Evolutionary conservation across 169 alveolate genomes (phyloP), one percentile per base, ranked within the genome.

Genomic region (Plasmodium sp.): DNA sequence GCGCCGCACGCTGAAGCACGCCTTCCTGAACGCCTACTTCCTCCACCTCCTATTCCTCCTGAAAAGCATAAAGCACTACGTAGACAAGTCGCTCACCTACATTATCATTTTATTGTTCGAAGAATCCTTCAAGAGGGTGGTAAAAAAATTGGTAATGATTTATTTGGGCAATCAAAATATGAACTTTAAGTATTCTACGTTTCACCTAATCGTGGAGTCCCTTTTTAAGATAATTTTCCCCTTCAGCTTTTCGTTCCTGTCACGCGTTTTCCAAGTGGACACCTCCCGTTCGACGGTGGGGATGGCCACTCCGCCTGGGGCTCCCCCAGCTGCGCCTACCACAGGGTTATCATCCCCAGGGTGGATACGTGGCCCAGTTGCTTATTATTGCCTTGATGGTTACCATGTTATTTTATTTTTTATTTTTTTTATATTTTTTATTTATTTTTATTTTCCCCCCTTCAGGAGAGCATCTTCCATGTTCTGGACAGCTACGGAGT

Each of bases 11-110:
- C 54, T 71, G 9, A 67, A 92, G 45, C 54, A 92, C 75, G n/a
- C 92, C 1, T 92, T 92, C 83, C 83, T 92, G 82, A 58, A 48
- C 43, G 12, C 95, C 16, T 92, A 92, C 75, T 92, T 92, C 83
- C 75, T 45, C 77, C 81, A 92, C 51, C 51, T 92, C 39, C 45
- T 82, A n/a, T 92, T 92, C 56, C n/a, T 92, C 10, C 83, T 92
- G 51, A 92, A 72, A 81, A 81, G 39, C 62, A 92, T 92, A 9
- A 92, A 92, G 83, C 56, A 36, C 16, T 92, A 92, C 77, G 79
- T 92, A 48, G 95, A 92, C 43, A 81, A 71, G 71, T 92, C 92
- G 2, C 34, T 92, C 18, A 81, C 62, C 39, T 67, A 33, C 41
- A 18, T 73, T 14, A 62, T 92, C 16, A 81, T 72, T 18, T 48